Evolutionary conservation across 2,329 filamentous ascomycete genomes (phyloP).

Genomic region (Aspergillus jensenii): DNA sequence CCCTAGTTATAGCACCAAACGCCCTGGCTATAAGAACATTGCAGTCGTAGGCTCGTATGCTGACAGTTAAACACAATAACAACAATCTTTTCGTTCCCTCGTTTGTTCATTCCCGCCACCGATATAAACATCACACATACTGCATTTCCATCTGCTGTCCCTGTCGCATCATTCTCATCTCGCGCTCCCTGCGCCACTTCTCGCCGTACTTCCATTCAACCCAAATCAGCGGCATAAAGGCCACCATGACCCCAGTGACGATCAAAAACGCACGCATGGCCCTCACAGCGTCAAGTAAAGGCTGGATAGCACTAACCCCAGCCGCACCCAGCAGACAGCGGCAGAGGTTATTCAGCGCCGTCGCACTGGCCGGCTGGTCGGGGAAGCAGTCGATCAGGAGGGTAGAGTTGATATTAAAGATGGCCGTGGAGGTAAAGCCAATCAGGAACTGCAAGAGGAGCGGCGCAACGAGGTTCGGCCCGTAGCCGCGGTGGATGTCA

Average conservation of each 20-base stretch:
- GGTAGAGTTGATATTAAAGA: constrained; percentile 37
- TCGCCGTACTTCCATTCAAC: constrained; percentile 4
- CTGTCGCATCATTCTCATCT: neutral
- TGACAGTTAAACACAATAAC: too few relatives aligned
- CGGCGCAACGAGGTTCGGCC: constrained; percentile 32
- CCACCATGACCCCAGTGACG: neutral
- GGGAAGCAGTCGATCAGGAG: constrained; percentile 40
- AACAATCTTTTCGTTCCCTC: too few relatives aligned
- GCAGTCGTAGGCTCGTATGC: too few relatives aligned
- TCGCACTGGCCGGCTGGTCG: constrained; percentile 34
- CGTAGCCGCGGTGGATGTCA: constrained; percentile 5
- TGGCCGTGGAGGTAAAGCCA: constrained; percentile 34
- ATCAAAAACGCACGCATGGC: constrained; percentile 18
- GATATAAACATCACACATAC: too few relatives aligned
- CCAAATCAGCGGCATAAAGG: neutral
- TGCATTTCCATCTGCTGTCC: too few relatives aligned
- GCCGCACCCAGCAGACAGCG: constrained; percentile 38
- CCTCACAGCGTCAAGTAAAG: constrained; percentile 33
- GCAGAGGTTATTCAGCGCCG: constrained; percentile 38
- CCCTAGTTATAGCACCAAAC: too few relatives aligned
- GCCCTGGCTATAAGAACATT: too few relatives aligned
- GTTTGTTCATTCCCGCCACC: too few relatives aligned
- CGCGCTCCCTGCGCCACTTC: neutral
- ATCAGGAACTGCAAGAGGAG: constrained; percentile 42
- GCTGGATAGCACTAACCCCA: constrained; percentile 32